Evolutionary conservation across 2,329 filamentous ascomycete genomes (phyloP).

Genomic region (Penicillium capsulatum): DNA sequence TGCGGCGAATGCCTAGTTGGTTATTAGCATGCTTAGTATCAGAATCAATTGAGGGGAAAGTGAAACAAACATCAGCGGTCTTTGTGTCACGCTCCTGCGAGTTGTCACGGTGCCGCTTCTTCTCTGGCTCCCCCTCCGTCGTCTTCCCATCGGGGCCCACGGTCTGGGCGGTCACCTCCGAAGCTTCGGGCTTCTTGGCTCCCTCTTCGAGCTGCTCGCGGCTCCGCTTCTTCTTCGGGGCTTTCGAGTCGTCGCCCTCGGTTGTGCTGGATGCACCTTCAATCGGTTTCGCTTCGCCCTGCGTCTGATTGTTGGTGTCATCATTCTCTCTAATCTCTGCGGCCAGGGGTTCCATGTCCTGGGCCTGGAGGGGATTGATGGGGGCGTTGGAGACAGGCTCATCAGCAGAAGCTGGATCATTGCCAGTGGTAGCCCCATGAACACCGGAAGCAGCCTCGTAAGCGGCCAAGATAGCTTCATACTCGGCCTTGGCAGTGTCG

Average conservation of each 20-base stretch:
- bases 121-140: slow-evolving; percentile 38
- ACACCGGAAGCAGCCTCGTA: no score
- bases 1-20: slow-evolving; percentile 20
- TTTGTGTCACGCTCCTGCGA: slow-evolving; percentile 36
- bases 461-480: no score
- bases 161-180: slow-evolving; percentile 7
- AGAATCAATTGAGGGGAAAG: neutral
- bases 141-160: slow-evolving; percentile 14
- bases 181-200: slow-evolving; percentile 18
- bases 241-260: slow-evolving; percentile 25
- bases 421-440: no score
- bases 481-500: no score
- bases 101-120: slow-evolving; percentile 42
- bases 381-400: no score
- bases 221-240: slow-evolving; percentile 44
- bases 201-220: slow-evolving; percentile 42
- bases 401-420: no score
- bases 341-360: neutral
- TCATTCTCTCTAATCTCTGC: slow-evolving; percentile 5
- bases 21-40: neutral
- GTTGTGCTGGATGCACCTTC: slow-evolving; percentile 8
- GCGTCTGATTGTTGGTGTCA: slow-evolving; percentile 6
- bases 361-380: no score
- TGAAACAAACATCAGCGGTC: slow-evolving; percentile 23
- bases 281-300: neutral